Percentiles rank a stretch among this genome's conserved stretches.
Conservation (phyloP, 176 grass and related monocot genomes). For the Rhynchospora breviuscula region DNA sequence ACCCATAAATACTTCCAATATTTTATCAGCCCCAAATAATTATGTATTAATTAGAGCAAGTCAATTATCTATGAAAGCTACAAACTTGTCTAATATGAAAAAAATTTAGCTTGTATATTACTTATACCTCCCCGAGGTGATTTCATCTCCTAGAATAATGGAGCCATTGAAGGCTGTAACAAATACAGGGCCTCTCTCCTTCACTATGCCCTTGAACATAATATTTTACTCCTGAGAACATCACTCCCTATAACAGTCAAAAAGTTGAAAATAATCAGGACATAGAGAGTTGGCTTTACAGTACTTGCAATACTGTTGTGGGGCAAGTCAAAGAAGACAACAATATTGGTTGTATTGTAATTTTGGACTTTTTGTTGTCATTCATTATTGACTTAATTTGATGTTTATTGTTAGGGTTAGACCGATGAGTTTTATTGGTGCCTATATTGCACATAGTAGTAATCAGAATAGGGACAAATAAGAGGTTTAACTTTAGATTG, state of each 20-base stretch:
- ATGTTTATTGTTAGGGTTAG: background rate
- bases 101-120: background rate
- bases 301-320: background rate
- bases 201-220: slow-evolving; percentile 48
- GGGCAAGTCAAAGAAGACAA: background rate
- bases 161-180: slow-evolving; percentile 59
- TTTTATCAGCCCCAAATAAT: background rate
- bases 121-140: slow-evolving; percentile 40
- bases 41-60: background rate
- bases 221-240: slow-evolving; percentile 45
- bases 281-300: background rate
- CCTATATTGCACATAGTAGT: background rate
- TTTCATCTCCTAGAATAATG: slow-evolving; percentile 44
- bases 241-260: slow-evolving; percentile 34
- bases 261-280: too few relatives aligned
- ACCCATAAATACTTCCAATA: background rate
- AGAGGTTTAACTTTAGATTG: background rate
- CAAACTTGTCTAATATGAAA: background rate
- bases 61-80: background rate
- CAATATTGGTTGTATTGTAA: background rate
- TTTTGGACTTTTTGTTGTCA: background rate
- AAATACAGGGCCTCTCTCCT: slow-evolving; percentile 49
- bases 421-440: background rate
- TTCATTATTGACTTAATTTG: background rate
- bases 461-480: background rate